Base-by-base conservation (phyloP, 805 yeast genomes). In the Candida maris region DNA sequence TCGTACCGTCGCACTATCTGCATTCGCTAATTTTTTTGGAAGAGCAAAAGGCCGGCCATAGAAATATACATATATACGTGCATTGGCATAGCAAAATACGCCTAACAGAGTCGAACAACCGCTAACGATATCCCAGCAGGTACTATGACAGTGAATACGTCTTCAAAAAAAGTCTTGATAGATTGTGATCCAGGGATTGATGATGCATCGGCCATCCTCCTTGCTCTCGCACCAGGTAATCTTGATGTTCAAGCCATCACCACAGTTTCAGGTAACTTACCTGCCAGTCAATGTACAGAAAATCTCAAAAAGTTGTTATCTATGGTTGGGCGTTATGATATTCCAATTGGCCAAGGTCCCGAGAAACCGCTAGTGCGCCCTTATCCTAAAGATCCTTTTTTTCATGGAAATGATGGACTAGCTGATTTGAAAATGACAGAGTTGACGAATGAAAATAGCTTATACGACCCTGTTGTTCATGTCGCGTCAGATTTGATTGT, bases 101-200 rank as follows among this genome's bases (percentile, higher is more conserved):
- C 24, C 24, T 21, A 9, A 21, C 12, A 21, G 24, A 8, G 30
- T 25, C 25, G 36, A 19, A 32, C 9, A 14, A 28, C 31, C 19
- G 6, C 20, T 12, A 28, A 15, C 19, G 12, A n/a, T 28, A 17
- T 7, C 17, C 13, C 13, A 29, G n/a, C 21, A 24, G 17, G 17
- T 16, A 10, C 6, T 12, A 19, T 22, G 27, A 25, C 10, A 23
- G 27, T 21, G 8, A 21, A 22, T 27, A 31, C 25, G 20, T 27
- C 19, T 19, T 24, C 5, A 21, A 37, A 37, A 19, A 50, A 50
- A 22, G 52, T 46, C 6, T 40, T 51, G 19, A 51, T 52, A n/a
- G 57, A 52, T 29, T 48, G 54, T 36, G 57, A 52, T 31, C 57
- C 56, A 12, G 57, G 57, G 13, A 52, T 51, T 34, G 56, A 52